phyloP scores from a whole-genome alignment of 177 flowering plant species.

The Telopea speciosissima region DNA sequence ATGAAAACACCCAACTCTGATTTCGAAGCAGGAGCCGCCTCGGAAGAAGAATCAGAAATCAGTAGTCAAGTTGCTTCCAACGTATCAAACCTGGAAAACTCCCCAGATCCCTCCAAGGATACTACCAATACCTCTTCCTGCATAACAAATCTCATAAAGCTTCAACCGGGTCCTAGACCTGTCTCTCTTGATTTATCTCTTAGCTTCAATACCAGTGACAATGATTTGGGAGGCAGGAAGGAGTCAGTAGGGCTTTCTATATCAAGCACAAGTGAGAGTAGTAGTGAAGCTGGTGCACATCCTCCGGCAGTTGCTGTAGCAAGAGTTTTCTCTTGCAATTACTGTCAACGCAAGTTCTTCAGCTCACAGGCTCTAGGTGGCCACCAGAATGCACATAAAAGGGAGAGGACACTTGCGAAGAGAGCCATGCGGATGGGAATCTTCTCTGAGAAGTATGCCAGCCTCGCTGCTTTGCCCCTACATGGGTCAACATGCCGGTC shows the following conservation, averaged over 20 bases:
- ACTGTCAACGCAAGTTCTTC: conserved; percentile 70
- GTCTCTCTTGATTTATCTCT: conserved; percentile 61
- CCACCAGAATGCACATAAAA: conserved; percentile 86
- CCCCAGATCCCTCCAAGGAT: conserved; percentile 21
- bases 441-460: conserved; percentile 55
- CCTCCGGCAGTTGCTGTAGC: conserved; percentile 24
- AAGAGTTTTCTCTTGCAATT: conserved; percentile 80
- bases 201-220: conserved; percentile 23
- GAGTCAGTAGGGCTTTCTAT: conserved; percentile 16
- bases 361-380: conserved; percentile 93
- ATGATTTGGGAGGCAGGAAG: conserved; percentile 20
- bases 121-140: conserved; percentile 17
- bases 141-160: conserved; percentile 19
- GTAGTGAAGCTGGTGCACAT: conserved; percentile 17
- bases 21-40: conserved; percentile 25
- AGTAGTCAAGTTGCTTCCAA: conserved; percentile 62
- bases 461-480: conserved; percentile 71
- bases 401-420: conserved; percentile 78
- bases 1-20: conserved; percentile 32
- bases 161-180: conserved; percentile 16
- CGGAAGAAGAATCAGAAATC: conserved; percentile 51
- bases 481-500: conserved; percentile 57
- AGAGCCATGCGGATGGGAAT: conserved; percentile 75
- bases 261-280: conserved; percentile 35
- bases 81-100: conserved; percentile 35